phyloP scores from a whole-genome alignment of 495 filamentous ascomycete genomes.

The Astrothelium macrocarpum region DNA sequence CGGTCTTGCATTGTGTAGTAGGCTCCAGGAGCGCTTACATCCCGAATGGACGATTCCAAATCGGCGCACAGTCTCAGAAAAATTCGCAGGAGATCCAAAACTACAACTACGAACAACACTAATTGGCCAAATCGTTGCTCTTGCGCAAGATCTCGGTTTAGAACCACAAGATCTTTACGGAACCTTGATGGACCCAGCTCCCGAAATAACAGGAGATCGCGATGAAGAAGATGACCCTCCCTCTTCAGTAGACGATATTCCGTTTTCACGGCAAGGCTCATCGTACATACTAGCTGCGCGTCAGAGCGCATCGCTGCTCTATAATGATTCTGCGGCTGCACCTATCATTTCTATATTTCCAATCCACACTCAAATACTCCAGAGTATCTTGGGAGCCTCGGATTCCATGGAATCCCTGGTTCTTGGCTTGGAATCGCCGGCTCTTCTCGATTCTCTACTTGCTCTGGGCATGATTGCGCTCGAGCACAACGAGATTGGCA shows the following conservation, averaged over 20 bases:
- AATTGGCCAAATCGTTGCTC: constrained; percentile 65
- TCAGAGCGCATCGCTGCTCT: constrained; percentile 28
- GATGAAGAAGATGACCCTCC: constrained; percentile 34
- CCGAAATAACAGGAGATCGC: constrained; percentile 16
- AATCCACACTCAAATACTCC: constrained; percentile 31
- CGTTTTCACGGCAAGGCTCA: constrained; percentile 55
- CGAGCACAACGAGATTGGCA: constrained; percentile 28
- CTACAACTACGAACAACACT: constrained; percentile 57
- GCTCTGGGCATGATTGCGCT: constrained; percentile 33
- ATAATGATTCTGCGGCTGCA: constrained; percentile 11
- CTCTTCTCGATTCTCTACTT: constrained; percentile 40
- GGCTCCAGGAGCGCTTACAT: constrained; percentile 62
- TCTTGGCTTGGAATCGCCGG: constrained; percentile 31
- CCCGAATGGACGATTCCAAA: constrained; percentile 50
- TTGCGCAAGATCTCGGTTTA: constrained; percentile 54
- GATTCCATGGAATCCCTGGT: neutral
- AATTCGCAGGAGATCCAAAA: constrained; percentile 52
- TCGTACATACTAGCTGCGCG: constrained; percentile 34
- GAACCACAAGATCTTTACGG: constrained; percentile 42
- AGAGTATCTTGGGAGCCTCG: neutral
- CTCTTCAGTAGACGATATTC: constrained; percentile 50
- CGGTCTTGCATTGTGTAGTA: constrained; percentile 65
- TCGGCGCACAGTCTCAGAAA: constrained; percentile 47
- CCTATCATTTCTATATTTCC: constrained; percentile 29
- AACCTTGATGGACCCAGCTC: constrained; percentile 30